These are phyloP conservation scores for Rhodotorula diobovata DNA, from an alignment of 768 basidiomycete species.

Conservation along the genomic window DNA sequence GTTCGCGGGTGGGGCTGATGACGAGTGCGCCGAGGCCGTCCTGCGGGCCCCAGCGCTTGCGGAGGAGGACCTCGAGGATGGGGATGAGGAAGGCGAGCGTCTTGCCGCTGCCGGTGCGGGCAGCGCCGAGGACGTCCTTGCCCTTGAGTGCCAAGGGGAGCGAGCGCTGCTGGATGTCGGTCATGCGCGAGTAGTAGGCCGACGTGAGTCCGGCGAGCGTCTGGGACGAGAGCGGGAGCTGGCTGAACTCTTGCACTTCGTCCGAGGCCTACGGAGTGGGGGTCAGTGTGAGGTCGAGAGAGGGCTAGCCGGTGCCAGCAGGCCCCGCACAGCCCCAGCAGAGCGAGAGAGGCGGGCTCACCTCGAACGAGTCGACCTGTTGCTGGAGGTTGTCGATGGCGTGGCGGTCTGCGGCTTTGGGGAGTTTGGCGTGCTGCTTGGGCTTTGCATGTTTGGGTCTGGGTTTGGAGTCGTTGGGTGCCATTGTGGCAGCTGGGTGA, in stretches of 20 bases:
- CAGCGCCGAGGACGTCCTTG: constrained; percentile 65
- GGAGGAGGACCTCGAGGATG: constrained; percentile 61
- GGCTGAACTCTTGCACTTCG: constrained; percentile 60
- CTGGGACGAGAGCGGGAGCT: constrained; percentile 69
- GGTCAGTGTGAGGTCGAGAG: neutral
- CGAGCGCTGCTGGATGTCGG: constrained; percentile 58
- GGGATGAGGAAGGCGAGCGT: constrained; percentile 70
- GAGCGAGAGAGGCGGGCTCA: constrained; percentile 39
- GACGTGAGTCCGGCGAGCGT: constrained; percentile 63
- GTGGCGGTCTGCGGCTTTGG: constrained; percentile 43
- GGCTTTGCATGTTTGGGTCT: neutral
- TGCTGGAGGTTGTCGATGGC: constrained; percentile 46
- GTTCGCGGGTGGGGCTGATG: constrained; percentile 87
- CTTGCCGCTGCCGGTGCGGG: constrained; percentile 68
- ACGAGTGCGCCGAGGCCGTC: constrained; percentile 81
- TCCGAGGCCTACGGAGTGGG: constrained; percentile 53
- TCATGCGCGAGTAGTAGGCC: constrained; percentile 35
- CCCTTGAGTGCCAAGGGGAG: constrained; percentile 61
- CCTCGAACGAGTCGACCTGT: constrained; percentile 45
- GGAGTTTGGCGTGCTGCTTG: neutral
- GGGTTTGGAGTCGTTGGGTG: neutral
- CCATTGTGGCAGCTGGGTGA: neutral
- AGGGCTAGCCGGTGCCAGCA: no score
- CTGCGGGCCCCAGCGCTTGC: constrained; percentile 65
- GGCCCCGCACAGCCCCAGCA: neutral